phyloP scores from a whole-genome alignment of 768 basidiomycete genomes.

The Kwoniella dejecticola region DNA sequence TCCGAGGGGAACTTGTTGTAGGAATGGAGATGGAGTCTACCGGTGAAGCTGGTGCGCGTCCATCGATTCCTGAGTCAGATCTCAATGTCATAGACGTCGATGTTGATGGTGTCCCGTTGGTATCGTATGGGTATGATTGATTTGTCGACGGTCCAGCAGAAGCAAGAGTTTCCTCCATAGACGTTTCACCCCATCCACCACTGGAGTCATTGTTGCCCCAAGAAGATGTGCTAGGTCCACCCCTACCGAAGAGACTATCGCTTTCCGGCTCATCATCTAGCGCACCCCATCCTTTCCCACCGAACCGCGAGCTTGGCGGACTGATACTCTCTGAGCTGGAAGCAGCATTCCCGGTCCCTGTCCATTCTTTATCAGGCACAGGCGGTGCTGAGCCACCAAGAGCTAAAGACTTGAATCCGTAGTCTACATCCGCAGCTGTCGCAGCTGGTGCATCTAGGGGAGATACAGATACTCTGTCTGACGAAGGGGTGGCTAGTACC shows the following conservation, averaged over 20 bases:
- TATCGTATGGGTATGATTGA: slow-evolving; percentile 3
- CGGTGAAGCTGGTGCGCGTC: background rate
- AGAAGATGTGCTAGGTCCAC: slow-evolving; percentile 30
- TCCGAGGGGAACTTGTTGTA: slow-evolving; percentile 11
- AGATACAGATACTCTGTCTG: slow-evolving; percentile 45
- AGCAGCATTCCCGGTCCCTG: background rate
- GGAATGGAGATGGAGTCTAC: slow-evolving; percentile 1
- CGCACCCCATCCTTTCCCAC: slow-evolving; percentile 47
- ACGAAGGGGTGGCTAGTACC: slow-evolving; percentile 28
- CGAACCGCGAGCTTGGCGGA: slow-evolving; percentile 30
- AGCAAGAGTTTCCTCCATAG: slow-evolving; percentile 9
- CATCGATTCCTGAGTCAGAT: no score
- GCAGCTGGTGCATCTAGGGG: slow-evolving; percentile 41
- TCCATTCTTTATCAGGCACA: slow-evolving; percentile 10
- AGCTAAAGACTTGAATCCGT: slow-evolving; percentile 43
- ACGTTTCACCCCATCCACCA: slow-evolving; percentile 33
- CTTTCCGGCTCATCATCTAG: slow-evolving; percentile 35
- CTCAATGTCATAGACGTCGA: slow-evolving; percentile 1
- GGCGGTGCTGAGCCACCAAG: slow-evolving; percentile 33
- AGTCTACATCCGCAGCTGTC: slow-evolving; percentile 19
- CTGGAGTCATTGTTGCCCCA: slow-evolving; percentile 15
- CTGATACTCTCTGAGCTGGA: background rate
- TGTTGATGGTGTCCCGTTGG: background rate
- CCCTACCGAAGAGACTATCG: slow-evolving; percentile 43
- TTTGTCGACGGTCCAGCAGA: slow-evolving; percentile 15